phyloP scores from a whole-genome alignment of 148 eudicot species.

The Chenopodium berlandieri region DNA sequence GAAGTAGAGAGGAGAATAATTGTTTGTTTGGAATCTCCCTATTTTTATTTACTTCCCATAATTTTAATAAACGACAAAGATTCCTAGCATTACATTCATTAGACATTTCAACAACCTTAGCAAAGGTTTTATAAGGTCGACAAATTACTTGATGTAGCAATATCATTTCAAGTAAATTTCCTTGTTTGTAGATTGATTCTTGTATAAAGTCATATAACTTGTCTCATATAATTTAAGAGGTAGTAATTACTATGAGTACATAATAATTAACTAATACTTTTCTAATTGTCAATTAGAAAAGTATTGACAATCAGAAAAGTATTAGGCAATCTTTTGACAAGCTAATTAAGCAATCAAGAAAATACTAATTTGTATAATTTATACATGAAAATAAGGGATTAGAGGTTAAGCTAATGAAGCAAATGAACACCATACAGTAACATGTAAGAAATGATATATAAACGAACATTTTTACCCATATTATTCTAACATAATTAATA shows the following conservation, averaged over 20 bases:
- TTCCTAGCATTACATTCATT: background rate
- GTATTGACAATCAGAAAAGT: too few species aligned
- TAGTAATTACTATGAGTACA: background rate
- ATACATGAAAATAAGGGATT: too few species aligned
- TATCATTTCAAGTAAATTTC: background rate
- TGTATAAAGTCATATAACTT: background rate
- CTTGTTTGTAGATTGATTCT: background rate
- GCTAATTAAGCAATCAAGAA: too few species aligned
- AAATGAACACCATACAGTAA: too few species aligned
- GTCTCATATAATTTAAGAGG: background rate
- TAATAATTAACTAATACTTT: too few species aligned
- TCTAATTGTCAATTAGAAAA: too few species aligned
- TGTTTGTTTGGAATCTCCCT: background rate
- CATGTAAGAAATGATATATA: too few species aligned
- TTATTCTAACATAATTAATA: too few species aligned
- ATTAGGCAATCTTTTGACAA: too few species aligned
- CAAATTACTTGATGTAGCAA: background rate
- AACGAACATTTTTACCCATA: too few species aligned
- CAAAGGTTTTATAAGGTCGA: background rate
- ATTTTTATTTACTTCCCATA: background rate
- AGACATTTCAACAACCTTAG: constrained; percentile 16
- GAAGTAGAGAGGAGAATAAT: background rate
- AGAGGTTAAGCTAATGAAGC: too few species aligned
- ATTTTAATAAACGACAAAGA: background rate
- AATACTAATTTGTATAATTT: too few species aligned